phyloP scores from a whole-genome alignment of 306 rosid species.

The Sechiopsis laciniata region DNA sequence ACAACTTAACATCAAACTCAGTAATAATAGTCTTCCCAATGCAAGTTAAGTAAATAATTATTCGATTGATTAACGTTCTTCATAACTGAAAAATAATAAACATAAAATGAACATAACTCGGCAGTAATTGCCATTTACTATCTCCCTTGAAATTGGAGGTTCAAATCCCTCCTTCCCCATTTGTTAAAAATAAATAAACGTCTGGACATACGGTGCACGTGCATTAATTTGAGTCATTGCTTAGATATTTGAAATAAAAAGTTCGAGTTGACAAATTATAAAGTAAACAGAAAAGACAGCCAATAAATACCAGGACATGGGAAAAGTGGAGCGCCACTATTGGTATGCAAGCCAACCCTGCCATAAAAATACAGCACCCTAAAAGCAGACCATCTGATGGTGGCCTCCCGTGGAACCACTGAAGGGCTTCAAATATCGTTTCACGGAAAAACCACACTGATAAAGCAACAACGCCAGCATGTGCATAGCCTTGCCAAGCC shows the following conservation, averaged over 20 bases:
- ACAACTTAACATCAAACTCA: not conserved
- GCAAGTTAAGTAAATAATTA: not conserved
- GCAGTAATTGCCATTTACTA: too few relatives aligned
- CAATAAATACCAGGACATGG: conserved; percentile 69
- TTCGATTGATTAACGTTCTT: not conserved
- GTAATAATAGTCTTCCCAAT: not conserved
- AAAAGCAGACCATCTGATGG: conserved; percentile 91
- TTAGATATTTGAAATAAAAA: not conserved
- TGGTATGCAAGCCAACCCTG: conserved; percentile 90
- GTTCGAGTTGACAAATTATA: conserved; percentile 13
- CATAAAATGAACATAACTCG: too few relatives aligned
- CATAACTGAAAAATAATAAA: too few relatives aligned
- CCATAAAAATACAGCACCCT: conserved; percentile 72
- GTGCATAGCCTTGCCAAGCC: conserved; percentile 86
- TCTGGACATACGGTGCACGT: not conserved
- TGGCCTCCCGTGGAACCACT: conserved; percentile 92
- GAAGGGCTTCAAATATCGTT: conserved; percentile 91
- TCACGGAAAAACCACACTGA: conserved; percentile 96
- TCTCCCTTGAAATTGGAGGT: too few relatives aligned
- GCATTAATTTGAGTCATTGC: not conserved
- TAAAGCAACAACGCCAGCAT: conserved; percentile 73
- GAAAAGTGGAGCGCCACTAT: conserved; percentile 89
- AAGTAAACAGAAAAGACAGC: conserved; percentile 7
- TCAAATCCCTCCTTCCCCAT: too few relatives aligned
- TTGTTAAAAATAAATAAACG: too few relatives aligned